Evolutionary conservation across 2,329 filamentous ascomycete genomes (phyloP).

Genomic region (Penicillium sp.): DNA sequence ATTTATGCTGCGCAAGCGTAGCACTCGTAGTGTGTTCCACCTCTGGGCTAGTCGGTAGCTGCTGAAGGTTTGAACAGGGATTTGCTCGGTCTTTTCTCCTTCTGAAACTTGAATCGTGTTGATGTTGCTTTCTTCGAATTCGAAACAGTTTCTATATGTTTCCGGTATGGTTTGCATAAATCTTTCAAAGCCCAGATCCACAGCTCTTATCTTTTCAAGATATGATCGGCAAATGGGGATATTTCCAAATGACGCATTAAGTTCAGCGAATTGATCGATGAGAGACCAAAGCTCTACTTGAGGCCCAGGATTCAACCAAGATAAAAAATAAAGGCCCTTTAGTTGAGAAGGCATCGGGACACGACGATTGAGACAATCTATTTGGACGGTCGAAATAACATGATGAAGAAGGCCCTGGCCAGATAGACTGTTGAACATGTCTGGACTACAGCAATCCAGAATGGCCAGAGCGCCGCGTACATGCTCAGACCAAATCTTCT

Average conservation of each 20-base stretch:
- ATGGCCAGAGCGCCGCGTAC: constrained; percentile 1
- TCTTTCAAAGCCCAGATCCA: background rate
- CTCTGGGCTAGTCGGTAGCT: constrained; percentile 1
- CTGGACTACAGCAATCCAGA: background rate
- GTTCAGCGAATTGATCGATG: background rate
- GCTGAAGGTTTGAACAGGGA: background rate
- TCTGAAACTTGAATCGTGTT: background rate
- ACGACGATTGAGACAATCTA: constrained; percentile 2
- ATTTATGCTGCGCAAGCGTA: background rate
- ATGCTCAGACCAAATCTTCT: constrained; percentile 5
- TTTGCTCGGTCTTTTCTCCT: background rate
- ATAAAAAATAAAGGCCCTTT: background rate
- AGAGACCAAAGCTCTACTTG: constrained; percentile 5
- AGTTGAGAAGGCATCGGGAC: background rate
- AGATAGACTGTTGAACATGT: background rate
- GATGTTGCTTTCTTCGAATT: background rate
- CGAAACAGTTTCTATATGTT: background rate
- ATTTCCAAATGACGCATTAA: background rate
- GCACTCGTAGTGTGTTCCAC: constrained; percentile 5
- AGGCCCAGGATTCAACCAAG: background rate
- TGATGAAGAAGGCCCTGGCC: constrained; percentile 8
- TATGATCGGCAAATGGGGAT: background rate
- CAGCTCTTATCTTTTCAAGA: background rate
- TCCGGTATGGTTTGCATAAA: constrained; percentile 2
- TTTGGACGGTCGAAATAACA: constrained; percentile 7